phyloP scores from a whole-genome alignment of 2,329 filamentous ascomycete species.

The Diaporthe sp. region DNA sequence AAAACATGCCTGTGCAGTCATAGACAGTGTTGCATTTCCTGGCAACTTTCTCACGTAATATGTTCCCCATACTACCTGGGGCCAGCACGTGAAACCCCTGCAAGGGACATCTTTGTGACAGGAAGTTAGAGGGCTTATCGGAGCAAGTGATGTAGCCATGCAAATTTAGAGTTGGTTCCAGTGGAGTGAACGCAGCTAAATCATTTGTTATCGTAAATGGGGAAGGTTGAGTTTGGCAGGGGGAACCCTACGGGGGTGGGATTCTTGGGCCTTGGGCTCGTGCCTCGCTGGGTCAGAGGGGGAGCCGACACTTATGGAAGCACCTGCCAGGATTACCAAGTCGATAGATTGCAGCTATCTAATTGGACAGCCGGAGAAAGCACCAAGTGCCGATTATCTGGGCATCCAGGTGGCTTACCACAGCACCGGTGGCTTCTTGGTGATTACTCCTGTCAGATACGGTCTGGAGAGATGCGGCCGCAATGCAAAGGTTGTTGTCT shows the following conservation, averaged over 20 bases:
- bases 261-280: background rate
- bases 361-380: background rate
- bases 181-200: background rate
- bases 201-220: constrained; percentile 27
- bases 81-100: background rate
- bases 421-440: background rate
- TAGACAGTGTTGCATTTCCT: background rate
- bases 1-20: too few species aligned
- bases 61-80: background rate
- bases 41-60: background rate
- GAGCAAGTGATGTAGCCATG: background rate
- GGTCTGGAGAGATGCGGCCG: background rate
- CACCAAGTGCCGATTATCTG: constrained; percentile 1
- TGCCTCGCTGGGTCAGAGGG: background rate
- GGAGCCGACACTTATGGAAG: background rate
- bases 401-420: background rate
- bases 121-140: background rate
- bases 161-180: background rate
- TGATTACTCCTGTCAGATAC: background rate
- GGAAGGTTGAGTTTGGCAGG: background rate
- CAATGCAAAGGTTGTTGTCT: background rate
- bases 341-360: background rate
- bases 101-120: too few species aligned
- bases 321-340: background rate
- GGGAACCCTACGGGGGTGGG: background rate